Percentiles rank a stretch among this genome's conserved stretches.
Conservation (phyloP, 352 stramenopile species). For the Phytophthora pinifolia region DNA sequence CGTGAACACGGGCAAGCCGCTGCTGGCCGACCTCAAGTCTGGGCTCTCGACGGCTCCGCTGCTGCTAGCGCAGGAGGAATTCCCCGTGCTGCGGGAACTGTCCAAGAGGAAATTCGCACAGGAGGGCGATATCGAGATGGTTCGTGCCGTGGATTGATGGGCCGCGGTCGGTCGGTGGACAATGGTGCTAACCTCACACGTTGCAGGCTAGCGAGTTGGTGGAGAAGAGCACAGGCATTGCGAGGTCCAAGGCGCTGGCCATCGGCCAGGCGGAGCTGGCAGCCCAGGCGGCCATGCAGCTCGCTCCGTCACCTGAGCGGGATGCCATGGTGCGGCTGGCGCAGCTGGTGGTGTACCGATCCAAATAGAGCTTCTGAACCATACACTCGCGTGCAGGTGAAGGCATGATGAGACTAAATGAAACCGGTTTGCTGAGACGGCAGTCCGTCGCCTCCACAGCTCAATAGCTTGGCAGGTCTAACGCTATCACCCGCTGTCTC, state of each 20-base stretch:
- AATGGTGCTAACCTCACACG: slow-evolving; percentile 13
- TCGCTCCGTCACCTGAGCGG: slow-evolving; percentile 77
- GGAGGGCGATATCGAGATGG: slow-evolving; percentile 91
- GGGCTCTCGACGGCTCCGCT: slow-evolving; percentile 97
- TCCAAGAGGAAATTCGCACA: slow-evolving; percentile 91
- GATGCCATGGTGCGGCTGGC: slow-evolving; percentile 88
- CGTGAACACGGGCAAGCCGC: slow-evolving; percentile 92
- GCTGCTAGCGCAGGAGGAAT: slow-evolving; percentile 95
- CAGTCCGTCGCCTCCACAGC: neutral
- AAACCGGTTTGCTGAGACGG: slow-evolving; percentile 13
- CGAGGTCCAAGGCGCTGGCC: slow-evolving; percentile 94
- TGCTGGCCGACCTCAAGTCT: slow-evolving; percentile 94
- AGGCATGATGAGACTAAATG: slow-evolving; percentile 20
- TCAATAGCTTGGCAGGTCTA: neutral
- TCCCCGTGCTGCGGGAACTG: slow-evolving; percentile 90
- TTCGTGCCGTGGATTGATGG: slow-evolving; percentile 21
- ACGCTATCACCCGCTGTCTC: neutral
- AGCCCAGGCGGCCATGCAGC: slow-evolving; percentile 90
- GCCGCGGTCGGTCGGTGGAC: neutral
- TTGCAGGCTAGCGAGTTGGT: slow-evolving; percentile 84
- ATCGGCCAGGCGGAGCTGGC: slow-evolving; percentile 95
- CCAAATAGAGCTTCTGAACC: slow-evolving; percentile 68
- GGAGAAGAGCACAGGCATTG: slow-evolving; percentile 91
- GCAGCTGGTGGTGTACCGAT: slow-evolving; percentile 86
- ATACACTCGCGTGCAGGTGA: slow-evolving; percentile 8